Conservation (phyloP, 768 basidiomycete genomes). For the Amanita pallidorosea region DNA sequence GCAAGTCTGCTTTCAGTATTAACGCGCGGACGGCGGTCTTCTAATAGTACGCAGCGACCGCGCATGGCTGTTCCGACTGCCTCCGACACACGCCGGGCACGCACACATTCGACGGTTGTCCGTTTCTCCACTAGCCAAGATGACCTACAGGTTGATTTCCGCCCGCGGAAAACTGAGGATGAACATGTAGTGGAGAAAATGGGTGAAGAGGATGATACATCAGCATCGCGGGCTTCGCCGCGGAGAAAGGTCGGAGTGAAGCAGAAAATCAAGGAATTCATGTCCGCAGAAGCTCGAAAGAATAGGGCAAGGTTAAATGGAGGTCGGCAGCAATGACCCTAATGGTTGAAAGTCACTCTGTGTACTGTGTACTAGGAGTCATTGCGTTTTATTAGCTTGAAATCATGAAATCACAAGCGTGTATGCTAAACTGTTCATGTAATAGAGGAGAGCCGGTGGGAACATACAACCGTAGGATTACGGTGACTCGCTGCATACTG, state of each 20-base stretch:
- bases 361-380: no score
- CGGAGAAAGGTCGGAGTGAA: neutral
- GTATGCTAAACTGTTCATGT: no score
- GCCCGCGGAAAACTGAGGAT: neutral
- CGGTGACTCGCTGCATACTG: no score
- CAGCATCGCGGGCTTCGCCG: neutral
- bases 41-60: neutral
- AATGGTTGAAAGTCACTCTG: neutral
- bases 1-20: neutral
- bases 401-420: no score
- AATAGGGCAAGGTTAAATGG: neutral
- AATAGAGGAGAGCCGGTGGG: no score
- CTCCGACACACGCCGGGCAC: neutral
- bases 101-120: neutral
- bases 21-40: neutral
- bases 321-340: neutral
- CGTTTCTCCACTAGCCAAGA: neutral
- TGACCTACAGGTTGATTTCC: neutral
- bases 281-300: neutral
- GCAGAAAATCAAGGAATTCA: neutral
- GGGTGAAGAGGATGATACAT: neutral
- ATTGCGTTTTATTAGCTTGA: no score
- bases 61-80: neutral
- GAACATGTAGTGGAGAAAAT: neutral
- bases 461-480: no score